Percentiles rank a stretch among this genome's conserved stretches.
Conservation (phyloP, 768 basidiomycete genomes). For the Suillus variegatus region DNA sequence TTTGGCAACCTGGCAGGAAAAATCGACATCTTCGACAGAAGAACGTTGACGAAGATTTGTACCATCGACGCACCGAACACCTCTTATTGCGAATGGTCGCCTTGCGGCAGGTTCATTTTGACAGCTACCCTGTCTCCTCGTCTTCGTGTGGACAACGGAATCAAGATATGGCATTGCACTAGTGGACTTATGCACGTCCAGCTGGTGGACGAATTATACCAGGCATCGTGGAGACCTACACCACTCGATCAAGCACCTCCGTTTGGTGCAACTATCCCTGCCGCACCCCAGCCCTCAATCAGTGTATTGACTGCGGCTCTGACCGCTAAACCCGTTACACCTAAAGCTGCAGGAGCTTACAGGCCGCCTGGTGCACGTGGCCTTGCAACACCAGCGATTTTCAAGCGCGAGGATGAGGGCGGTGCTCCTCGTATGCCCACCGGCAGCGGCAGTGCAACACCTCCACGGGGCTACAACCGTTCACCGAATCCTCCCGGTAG, state of each 20-base stretch:
- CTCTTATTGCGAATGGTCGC: slow-evolving; percentile 93
- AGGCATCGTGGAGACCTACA: slow-evolving; percentile 80
- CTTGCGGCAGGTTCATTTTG: slow-evolving; percentile 88
- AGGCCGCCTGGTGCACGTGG: slow-evolving; percentile 93
- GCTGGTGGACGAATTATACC: slow-evolving; percentile 85
- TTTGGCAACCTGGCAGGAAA: slow-evolving; percentile 97
- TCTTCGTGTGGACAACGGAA: slow-evolving; percentile 94
- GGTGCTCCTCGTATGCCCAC: slow-evolving; percentile 56
- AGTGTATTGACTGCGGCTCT: slow-evolving; percentile 54
- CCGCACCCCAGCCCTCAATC: slow-evolving; percentile 64
- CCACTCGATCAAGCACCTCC: slow-evolving; percentile 63
- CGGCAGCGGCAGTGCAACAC: slow-evolving; percentile 58
- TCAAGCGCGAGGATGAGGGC: slow-evolving; percentile 91
- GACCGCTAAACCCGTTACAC: slow-evolving; percentile 52
- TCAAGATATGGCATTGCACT: slow-evolving; percentile 94
- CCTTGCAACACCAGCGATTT: slow-evolving; percentile 82
- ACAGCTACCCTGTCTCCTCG: slow-evolving; percentile 96
- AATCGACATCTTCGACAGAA: slow-evolving; percentile 89
- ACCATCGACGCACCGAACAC: slow-evolving; percentile 90
- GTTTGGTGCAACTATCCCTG: slow-evolving; percentile 68
- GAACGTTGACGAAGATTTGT: slow-evolving; percentile 76
- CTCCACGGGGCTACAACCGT: slow-evolving; percentile 59
- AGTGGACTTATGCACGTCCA: slow-evolving; percentile 89
- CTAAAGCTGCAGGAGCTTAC: slow-evolving; percentile 85
- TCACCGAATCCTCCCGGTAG: slow-evolving; percentile 57